phyloP scores from a whole-genome alignment of 208 protist species.

The Acanthamoeba culbertsoni region DNA sequence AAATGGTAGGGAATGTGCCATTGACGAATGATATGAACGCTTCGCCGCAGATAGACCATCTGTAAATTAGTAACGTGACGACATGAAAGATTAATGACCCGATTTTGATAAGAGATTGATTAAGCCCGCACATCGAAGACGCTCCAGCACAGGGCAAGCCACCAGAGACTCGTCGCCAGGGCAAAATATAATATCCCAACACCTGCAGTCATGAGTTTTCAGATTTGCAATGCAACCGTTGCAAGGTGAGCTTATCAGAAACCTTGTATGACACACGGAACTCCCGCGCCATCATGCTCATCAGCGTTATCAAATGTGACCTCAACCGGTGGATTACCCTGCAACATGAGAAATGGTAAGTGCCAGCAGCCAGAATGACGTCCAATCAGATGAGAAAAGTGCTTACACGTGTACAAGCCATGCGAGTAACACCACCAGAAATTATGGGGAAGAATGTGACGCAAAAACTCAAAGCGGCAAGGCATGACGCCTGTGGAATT shows the following conservation, averaged over 20 bases:
- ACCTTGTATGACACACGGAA: conserved; percentile 1
- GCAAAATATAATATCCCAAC: neutral
- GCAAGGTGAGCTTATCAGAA: neutral
- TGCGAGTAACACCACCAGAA: neutral
- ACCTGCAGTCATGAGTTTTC: neutral
- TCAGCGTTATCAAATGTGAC: neutral
- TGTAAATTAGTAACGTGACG: neutral
- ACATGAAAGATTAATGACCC: too few species aligned
- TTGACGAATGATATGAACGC: neutral
- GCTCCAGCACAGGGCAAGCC: neutral
- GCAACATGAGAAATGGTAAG: neutral
- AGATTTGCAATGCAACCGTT: neutral
- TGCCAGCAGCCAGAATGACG: neutral
- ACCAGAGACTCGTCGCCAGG: neutral
- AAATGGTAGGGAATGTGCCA: neutral
- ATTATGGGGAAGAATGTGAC: neutral
- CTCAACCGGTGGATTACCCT: neutral
- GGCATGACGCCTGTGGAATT: neutral
- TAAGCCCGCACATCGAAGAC: neutral
- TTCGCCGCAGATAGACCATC: neutral
- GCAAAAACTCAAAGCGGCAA: neutral
- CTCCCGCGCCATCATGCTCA: neutral
- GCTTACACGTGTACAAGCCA: neutral
- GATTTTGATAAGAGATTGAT: too few species aligned
- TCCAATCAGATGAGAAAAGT: neutral